Conservation (phyloP, 2,329 filamentous ascomycete genomes). For the Trichoderma aggressivum region DNA sequence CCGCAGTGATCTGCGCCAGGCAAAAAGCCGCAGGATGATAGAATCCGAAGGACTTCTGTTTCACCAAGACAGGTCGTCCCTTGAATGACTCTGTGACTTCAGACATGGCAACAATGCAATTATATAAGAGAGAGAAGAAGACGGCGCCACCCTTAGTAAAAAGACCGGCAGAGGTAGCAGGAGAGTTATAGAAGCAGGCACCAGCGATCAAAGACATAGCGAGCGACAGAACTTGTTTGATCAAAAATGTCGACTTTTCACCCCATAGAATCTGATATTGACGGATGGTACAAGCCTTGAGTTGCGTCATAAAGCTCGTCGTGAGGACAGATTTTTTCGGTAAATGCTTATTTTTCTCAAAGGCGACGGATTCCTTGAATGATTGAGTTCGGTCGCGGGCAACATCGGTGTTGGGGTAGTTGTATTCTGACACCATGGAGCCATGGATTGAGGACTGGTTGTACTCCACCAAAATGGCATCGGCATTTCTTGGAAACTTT, state of each 20-base stretch:
- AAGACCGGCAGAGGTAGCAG: conserved; percentile 54
- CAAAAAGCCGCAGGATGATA: conserved; percentile 59
- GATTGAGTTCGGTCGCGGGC: conserved; percentile 48
- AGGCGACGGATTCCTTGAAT: conserved; percentile 51
- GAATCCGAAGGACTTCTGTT: conserved; percentile 56
- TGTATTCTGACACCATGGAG: conserved; percentile 42
- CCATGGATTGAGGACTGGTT: conserved; percentile 21
- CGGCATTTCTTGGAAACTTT: conserved; percentile 43
- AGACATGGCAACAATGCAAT: conserved; percentile 58
- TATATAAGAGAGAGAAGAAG: conserved; percentile 63
- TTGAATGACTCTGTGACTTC: conserved; percentile 63
- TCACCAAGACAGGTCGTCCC: conserved; percentile 56
- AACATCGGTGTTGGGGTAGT: conserved; percentile 49
- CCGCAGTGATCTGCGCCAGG: conserved; percentile 52
- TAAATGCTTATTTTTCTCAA: conserved; percentile 57
- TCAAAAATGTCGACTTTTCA: conserved; percentile 60
- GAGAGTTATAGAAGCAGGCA: conserved; percentile 65
- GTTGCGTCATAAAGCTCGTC: conserved; percentile 51
- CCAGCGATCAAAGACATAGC: conserved; percentile 60
- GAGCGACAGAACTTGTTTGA: conserved; percentile 58
- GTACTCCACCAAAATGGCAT: conserved; percentile 49
- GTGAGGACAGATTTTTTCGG: conserved; percentile 26
- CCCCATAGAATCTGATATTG: conserved; percentile 66
- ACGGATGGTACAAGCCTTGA: conserved; percentile 53
- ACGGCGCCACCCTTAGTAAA: conserved; percentile 62